Evolutionary conservation across 345 rosid genomes (phyloP), one percentile per base, ranked within the genome.

Genomic region (Lepidium sativum): DNA sequence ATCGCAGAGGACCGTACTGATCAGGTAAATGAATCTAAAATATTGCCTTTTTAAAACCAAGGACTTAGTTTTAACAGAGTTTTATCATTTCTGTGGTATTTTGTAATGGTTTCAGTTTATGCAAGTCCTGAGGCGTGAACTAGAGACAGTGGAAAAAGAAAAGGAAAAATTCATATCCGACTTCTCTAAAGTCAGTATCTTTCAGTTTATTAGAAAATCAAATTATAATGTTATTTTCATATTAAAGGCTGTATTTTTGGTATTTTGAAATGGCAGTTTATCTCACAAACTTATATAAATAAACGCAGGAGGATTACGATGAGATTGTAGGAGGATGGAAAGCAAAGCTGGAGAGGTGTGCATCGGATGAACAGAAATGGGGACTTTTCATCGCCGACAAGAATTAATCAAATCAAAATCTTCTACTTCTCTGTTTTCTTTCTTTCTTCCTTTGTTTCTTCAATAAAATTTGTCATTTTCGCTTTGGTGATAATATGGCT

Each of bases 1-100:
- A 39, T 80, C 54, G 96, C 88, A 2, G 97, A 88, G 74, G 98
- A 95, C 69, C 86, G 92, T 60, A 91, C 97, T n/a, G 83, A 84
- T 55, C 97, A 86, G 95, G 99, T 94, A 38, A 5, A 18, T 37
- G 58, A 65, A 33, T 6, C 8, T 0, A 39, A 17, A 38, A 41
- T 42, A 64, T 21, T 6, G 6, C 32, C 15, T 50, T 16, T 16
- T 13, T 12, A 12, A 65, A 51, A 49, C 55, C 57, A 33, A 37
- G 8, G n/a, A 62, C 5, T 14, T 47, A 8, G 38, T 15, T 60
- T 55, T 62, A 35, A 44, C 54, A 21, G 39, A 14, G 15, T 29
- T 20, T 14, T 5, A 21, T 39, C 13, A 9, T 47, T 5, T 23
- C 6, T 27, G 31, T 40, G 29, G 9, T 51, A 44, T 42, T 34